A percentile compares a stretch with the other conserved stretches of the same genome.
Evolutionary conservation across 169 alveolate species (phyloP).

Genomic region (Blepharisma undulans): DNA sequence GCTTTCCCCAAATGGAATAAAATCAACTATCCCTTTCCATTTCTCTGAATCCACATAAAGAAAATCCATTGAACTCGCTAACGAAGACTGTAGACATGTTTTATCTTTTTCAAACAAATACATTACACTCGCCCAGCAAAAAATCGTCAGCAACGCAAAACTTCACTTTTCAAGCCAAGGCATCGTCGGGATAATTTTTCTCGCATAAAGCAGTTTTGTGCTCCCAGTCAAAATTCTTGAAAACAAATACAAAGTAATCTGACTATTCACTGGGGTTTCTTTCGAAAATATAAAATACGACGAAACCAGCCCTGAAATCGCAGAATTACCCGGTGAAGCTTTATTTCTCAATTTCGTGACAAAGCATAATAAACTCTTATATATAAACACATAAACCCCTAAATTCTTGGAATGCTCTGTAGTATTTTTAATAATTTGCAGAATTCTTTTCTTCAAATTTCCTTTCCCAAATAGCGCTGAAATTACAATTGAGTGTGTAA

Average conservation of each 20-base stretch:
- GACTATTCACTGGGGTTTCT: slow-evolving; percentile 46
- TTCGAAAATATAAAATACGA: slow-evolving; percentile 37
- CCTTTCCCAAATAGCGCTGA: slow-evolving; percentile 52
- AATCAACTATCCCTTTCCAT: not conserved
- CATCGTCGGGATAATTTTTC: slow-evolving; percentile 43
- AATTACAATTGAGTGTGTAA: slow-evolving; percentile 69
- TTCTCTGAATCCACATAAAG: slow-evolving; percentile 68
- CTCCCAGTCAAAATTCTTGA: slow-evolving; percentile 50
- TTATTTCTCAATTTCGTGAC: not conserved
- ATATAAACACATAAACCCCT: slow-evolving; percentile 48
- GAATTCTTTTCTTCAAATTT: slow-evolving; percentile 13
- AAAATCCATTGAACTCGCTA: slow-evolving; percentile 61
- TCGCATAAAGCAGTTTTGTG: slow-evolving; percentile 6
- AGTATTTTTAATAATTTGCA: slow-evolving; percentile 44
- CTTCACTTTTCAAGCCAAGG: slow-evolving; percentile 45
- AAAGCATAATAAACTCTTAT: slow-evolving; percentile 43
- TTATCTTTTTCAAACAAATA: slow-evolving; percentile 66
- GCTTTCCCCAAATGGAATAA: slow-evolving; percentile 1
- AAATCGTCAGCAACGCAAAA: slow-evolving; percentile 49
- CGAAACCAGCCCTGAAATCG: slow-evolving; percentile 50
- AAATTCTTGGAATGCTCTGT: slow-evolving; percentile 49
- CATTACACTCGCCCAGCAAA: slow-evolving; percentile 75
- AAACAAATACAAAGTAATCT: slow-evolving; percentile 49
- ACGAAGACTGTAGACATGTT: slow-evolving; percentile 52
- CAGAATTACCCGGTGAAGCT: slow-evolving; percentile 33